These are phyloP conservation scores for Penicillium nordicum DNA, from an alignment of 2,329 filamentous ascomycete species.

Conservation along the genomic window DNA sequence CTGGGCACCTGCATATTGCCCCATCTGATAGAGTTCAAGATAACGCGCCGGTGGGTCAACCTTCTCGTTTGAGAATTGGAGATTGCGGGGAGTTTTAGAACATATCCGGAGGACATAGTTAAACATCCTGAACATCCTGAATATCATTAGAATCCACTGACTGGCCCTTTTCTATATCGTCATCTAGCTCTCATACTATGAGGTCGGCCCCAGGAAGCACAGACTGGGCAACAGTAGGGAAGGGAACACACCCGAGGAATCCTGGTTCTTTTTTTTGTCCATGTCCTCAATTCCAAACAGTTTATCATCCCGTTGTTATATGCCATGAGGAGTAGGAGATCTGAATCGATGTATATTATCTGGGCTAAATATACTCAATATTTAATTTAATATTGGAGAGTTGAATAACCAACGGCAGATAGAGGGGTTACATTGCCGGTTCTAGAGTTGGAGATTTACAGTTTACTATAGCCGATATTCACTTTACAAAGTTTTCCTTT, in stretches of 20 bases:
- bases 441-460: neutral
- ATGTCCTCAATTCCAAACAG: neutral
- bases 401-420: neutral
- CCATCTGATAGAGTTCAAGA: neutral
- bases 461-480: neutral
- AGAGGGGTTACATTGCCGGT: neutral
- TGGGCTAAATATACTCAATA: slow-evolving; percentile 10
- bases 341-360: slow-evolving; percentile 25
- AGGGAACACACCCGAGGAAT: slow-evolving; percentile 21
- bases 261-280: neutral
- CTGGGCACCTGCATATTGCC: neutral
- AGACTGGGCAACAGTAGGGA: slow-evolving; percentile 24
- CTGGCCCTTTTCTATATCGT: neutral
- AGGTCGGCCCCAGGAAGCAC: slow-evolving; percentile 16
- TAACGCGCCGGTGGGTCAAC: slow-evolving; percentile 10
- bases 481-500: neutral
- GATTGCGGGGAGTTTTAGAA: neutral
- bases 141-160: neutral
- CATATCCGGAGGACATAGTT: neutral
- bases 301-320: slow-evolving; percentile 19
- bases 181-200: neutral
- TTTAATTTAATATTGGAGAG: neutral
- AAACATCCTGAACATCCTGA: too few species aligned
- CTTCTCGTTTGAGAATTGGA: slow-evolving; percentile 4
- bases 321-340: slow-evolving; percentile 21